These are phyloP conservation scores for Microbotryum scabiosae DNA, from an alignment of 1,284 basidiomycete species.

Conservation along the genomic window DNA sequence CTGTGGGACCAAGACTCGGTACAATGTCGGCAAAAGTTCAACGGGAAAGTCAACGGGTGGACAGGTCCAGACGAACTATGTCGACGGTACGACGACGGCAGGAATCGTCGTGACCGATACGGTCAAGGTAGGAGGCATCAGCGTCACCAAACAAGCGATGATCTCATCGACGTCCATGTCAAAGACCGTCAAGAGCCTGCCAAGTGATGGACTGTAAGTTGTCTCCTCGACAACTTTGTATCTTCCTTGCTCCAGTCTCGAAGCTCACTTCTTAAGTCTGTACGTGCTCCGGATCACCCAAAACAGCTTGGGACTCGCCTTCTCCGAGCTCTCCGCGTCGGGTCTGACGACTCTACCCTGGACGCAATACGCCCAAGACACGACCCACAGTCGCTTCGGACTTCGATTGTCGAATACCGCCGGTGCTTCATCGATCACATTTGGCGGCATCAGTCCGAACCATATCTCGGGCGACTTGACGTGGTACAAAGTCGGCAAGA, in stretches of 20 bases:
- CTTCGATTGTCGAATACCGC: conserved; percentile 6
- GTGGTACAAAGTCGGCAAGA: conserved; percentile 6
- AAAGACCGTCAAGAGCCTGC: conserved; percentile 6
- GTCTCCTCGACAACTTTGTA: too few relatives aligned
- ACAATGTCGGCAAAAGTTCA: conserved; percentile 6
- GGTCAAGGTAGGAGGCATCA: conserved; percentile 4
- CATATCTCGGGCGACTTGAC: background rate
- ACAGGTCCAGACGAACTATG: conserved; percentile 16
- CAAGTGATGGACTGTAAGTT: conserved; percentile 13
- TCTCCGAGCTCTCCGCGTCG: conserved; percentile 13
- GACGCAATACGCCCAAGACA: conserved; percentile 9
- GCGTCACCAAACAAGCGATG: conserved; percentile 7
- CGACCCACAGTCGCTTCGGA: conserved; percentile 4
- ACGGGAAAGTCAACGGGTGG: conserved; percentile 2
- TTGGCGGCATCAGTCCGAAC: conserved; percentile 8
- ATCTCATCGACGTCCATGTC: conserved; percentile 17
- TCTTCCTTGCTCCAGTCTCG: background rate
- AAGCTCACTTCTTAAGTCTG: too few relatives aligned
- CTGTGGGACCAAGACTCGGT: conserved; percentile 21
- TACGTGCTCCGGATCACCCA: background rate
- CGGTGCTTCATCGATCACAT: conserved; percentile 2
- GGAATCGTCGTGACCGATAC: conserved; percentile 15
- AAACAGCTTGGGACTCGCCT: conserved; percentile 20
- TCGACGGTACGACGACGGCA: conserved; percentile 18
- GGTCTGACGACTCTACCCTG: conserved; percentile 10